Evolutionary conservation across 2,329 filamentous ascomycete species (phyloP).

Genomic region (Lasiodiplodia sp.): DNA sequence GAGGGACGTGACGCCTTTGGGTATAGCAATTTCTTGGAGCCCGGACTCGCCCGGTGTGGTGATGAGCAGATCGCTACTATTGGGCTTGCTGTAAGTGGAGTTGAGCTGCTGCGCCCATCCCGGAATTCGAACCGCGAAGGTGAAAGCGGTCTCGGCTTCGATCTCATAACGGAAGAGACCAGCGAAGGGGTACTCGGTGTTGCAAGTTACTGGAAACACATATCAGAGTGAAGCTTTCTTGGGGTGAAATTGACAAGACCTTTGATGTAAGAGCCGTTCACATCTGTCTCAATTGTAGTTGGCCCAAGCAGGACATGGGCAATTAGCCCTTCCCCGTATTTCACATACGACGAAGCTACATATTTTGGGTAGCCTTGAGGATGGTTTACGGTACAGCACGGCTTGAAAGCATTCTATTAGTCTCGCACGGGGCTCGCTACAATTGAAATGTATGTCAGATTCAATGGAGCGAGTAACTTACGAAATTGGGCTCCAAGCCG

Average conservation of each 20-base stretch:
- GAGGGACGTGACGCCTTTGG: neutral
- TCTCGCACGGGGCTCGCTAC: too few species aligned
- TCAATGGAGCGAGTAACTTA: neutral
- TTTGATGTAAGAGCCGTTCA: neutral
- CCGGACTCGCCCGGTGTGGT: neutral
- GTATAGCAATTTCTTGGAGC: neutral
- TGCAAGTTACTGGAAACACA: neutral
- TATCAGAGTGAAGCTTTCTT: too few species aligned
- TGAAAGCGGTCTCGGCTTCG: neutral
- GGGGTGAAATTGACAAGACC: too few species aligned
- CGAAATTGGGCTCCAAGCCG: slow-evolving; percentile 6
- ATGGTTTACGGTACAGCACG: slow-evolving; percentile 14
- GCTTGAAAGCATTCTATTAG: neutral
- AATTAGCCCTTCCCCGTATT: neutral
- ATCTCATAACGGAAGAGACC: neutral
- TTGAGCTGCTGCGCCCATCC: neutral
- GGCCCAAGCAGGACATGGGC: neutral
- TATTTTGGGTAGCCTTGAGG: neutral
- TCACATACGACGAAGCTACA: neutral
- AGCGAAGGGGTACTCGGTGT: slow-evolving; percentile 1
- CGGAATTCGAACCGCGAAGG: neutral
- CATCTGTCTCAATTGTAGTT: neutral
- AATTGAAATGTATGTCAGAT: neutral
- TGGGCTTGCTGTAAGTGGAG: neutral
- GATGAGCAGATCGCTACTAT: neutral